phyloP scores from a whole-genome alignment of 768 basidiomycete genomes.

The Suillus fuscotomentosus region DNA sequence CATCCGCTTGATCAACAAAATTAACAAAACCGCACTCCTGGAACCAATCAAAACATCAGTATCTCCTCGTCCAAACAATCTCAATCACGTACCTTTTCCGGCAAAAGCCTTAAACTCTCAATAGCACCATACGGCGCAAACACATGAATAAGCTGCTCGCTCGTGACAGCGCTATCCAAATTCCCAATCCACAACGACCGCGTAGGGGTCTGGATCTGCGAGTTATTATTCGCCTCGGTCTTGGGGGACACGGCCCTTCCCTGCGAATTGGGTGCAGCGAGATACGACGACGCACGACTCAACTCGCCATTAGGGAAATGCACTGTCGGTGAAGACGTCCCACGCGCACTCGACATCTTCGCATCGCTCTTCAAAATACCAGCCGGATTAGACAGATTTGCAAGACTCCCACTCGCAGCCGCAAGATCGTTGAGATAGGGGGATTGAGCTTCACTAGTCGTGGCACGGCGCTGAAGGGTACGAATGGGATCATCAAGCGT shows the following conservation, averaged over 20 bases:
- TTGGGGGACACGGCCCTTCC: conserved; percentile 85
- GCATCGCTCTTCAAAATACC: conserved; percentile 59
- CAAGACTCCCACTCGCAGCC: conserved; percentile 32
- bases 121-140: conserved; percentile 98
- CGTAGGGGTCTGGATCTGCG: conserved; percentile 89
- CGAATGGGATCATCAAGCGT: conserved; percentile 80
- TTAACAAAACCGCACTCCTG: conserved; percentile 99
- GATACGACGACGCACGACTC: conserved; percentile 61
- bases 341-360: conserved; percentile 47
- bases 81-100: conserved; percentile 77
- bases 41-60: conserved; percentile 15
- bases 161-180: conserved; percentile 90
- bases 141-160: conserved; percentile 91
- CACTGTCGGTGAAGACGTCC: conserved; percentile 46
- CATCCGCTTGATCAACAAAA: conserved; percentile 93
- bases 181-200: conserved; percentile 99
- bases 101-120: conserved; percentile 90
- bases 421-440: conserved; percentile 59
- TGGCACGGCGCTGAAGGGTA: conserved; percentile 62
- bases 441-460: conserved; percentile 52
- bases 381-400: conserved; percentile 26
- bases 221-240: conserved; percentile 57
- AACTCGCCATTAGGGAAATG: conserved; percentile 70
- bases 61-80: conserved; percentile 1
- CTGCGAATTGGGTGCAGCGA: conserved; percentile 64